Conservation (phyloP, 805 yeast species). For the Ogataea thermomethanolica region DNA sequence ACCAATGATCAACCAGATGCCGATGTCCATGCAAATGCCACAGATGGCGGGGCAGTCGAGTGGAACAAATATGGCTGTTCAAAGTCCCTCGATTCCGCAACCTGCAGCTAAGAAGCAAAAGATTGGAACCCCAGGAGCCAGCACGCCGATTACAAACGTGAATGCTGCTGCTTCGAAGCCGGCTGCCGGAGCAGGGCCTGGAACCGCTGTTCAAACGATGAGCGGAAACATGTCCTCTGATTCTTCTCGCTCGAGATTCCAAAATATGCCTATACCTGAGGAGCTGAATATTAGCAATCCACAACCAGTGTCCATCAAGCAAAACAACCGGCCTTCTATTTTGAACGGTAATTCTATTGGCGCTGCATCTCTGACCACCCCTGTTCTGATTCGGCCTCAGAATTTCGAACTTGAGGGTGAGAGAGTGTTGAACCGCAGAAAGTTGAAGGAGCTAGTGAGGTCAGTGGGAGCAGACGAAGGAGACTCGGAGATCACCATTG, state of each 20-base stretch:
- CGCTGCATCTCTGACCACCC: conserved; percentile 69
- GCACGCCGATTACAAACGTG: conserved; percentile 43
- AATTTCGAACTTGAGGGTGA: conserved; percentile 79
- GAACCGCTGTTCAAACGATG: conserved; percentile 14
- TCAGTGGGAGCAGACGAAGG: conserved; percentile 84
- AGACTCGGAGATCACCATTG: conserved; percentile 84
- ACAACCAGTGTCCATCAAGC: conserved; percentile 57
- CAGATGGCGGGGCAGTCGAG: conserved; percentile 11
- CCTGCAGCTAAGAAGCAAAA: conserved; percentile 18
- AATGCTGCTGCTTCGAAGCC: conserved; percentile 44
- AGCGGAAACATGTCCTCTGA: conserved; percentile 21
- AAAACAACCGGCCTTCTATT: conserved; percentile 72
- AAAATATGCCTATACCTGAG: conserved; percentile 69
- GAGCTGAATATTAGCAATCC: conserved; percentile 64
- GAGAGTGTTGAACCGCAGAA: conserved; percentile 83
- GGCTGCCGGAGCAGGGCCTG: conserved; percentile 17
- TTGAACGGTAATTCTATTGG: conserved; percentile 79
- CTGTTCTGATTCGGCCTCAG: conserved; percentile 71
- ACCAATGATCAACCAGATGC: conserved; percentile 14
- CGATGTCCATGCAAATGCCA: conserved; percentile 12
- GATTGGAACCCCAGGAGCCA: conserved; percentile 14
- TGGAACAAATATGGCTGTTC: conserved; percentile 1
- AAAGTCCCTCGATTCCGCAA: conserved; percentile 12
- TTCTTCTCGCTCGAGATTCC: conserved; percentile 50
- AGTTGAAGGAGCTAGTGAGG: conserved; percentile 80